These are phyloP conservation scores for Phylloporus sp. DNA, from an alignment of 768 basidiomycete genomes.

Conservation along the genomic window DNA sequence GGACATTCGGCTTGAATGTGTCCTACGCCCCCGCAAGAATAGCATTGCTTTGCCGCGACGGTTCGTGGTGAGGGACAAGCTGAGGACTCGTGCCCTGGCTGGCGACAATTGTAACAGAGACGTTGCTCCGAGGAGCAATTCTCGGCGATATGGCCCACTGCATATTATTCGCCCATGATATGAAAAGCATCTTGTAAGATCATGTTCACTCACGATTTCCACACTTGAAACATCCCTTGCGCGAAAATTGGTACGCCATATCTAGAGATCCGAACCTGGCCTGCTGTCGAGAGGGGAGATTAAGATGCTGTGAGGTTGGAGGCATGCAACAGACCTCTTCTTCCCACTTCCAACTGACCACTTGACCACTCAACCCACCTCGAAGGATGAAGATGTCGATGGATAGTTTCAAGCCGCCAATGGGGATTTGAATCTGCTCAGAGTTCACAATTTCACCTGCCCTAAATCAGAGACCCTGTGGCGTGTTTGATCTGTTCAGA, in stretches of 20 bases:
- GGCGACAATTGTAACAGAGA: conserved; percentile 92
- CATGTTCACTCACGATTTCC: conserved; percentile 68
- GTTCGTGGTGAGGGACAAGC: conserved; percentile 82
- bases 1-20: conserved; percentile 88
- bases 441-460: conserved; percentile 26
- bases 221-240: conserved; percentile 92
- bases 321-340: conserved; percentile 48
- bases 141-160: conserved; percentile 93
- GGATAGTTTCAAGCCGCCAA: conserved; percentile 18
- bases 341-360: conserved; percentile 71
- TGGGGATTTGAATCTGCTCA: conserved; percentile 10
- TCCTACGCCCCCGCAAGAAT: conserved; percentile 89
- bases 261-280: conserved; percentile 39
- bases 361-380: conserved; percentile 64
- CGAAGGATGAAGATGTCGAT: conserved; percentile 51
- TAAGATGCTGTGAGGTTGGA: conserved; percentile 11
- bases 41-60: conserved; percentile 85
- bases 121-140: conserved; percentile 85
- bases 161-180: conserved; percentile 11
- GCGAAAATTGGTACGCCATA: conserved; percentile 81
- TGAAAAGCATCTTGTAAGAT: conserved; percentile 9
- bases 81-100: conserved; percentile 91
- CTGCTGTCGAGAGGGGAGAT: conserved; percentile 34
- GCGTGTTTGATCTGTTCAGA: conserved; percentile 14
- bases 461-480: conserved; percentile 33